phyloP scores from a whole-genome alignment of 768 basidiomycete species.

The Tremella mesenterica region DNA sequence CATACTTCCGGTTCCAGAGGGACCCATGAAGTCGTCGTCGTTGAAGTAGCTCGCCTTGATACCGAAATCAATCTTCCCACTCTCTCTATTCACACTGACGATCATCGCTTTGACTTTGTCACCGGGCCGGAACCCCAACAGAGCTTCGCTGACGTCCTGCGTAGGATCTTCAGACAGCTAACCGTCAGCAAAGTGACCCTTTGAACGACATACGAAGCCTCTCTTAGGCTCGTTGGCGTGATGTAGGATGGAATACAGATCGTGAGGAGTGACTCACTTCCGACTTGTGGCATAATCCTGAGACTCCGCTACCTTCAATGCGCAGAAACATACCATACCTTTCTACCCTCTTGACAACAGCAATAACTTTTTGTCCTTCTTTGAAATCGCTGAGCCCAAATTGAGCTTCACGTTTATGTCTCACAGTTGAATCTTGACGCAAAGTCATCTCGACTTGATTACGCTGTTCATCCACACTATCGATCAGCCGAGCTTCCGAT shows the following conservation, averaged over 20 bases:
- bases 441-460: slow-evolving; percentile 89
- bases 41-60: slow-evolving; percentile 81
- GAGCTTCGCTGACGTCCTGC: slow-evolving; percentile 66
- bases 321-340: slow-evolving; percentile 87
- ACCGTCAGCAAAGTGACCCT: slow-evolving; percentile 5
- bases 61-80: slow-evolving; percentile 68
- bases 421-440: slow-evolving; percentile 46
- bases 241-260: neutral
- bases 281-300: slow-evolving; percentile 88
- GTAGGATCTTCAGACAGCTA: slow-evolving; percentile 82
- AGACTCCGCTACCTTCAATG: slow-evolving; percentile 73
- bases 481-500: neutral
- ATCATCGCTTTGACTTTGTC: slow-evolving; percentile 76
- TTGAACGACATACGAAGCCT: neutral
- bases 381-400: slow-evolving; percentile 51
- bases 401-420: slow-evolving; percentile 34
- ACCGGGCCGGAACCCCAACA: slow-evolving; percentile 74
- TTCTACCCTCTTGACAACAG: slow-evolving; percentile 70
- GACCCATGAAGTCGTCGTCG: slow-evolving; percentile 39
- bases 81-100: slow-evolving; percentile 62
- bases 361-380: slow-evolving; percentile 72
- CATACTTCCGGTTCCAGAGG: too few species aligned
- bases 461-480: slow-evolving; percentile 60
- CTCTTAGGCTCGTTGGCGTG: neutral
- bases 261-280: slow-evolving; percentile 51